Evolutionary conservation across 1,139 yeast species (phyloP).

Genomic region (Candida anutae): DNA sequence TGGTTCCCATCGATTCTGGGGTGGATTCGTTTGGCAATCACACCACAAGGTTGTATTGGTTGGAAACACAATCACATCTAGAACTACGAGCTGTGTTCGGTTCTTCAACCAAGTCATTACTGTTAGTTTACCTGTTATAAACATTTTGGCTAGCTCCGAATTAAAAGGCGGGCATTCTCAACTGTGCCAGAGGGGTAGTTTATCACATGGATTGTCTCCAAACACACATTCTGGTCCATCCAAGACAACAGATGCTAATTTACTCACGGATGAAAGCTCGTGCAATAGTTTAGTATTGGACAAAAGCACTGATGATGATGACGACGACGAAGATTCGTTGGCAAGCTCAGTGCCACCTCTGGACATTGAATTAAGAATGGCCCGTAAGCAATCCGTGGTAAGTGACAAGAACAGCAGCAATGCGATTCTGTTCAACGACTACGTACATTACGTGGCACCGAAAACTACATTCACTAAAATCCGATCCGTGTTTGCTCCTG

Average conservation of each 20-base stretch:
- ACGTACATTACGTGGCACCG: slow-evolving; percentile 73
- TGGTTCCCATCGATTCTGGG: slow-evolving; percentile 56
- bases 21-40: slow-evolving; percentile 65
- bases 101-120: slow-evolving; percentile 50
- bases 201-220: background rate
- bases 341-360: slow-evolving; percentile 3
- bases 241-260: background rate
- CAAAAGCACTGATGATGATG: slow-evolving; percentile 11
- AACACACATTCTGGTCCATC: background rate
- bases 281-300: slow-evolving; percentile 8
- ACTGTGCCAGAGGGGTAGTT: background rate
- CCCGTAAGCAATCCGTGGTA: slow-evolving; percentile 12
- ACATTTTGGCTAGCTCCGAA: slow-evolving; percentile 43
- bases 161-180: slow-evolving; percentile 18
- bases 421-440: slow-evolving; percentile 50
- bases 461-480: slow-evolving; percentile 57
- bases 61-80: slow-evolving; percentile 45
- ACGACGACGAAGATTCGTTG: slow-evolving; percentile 10
- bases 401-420: slow-evolving; percentile 9
- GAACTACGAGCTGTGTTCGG: slow-evolving; percentile 46
- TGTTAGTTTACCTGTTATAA: slow-evolving; percentile 61
- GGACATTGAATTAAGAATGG: background rate
- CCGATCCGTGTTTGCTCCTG: slow-evolving; percentile 62
- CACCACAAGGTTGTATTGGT: slow-evolving; percentile 59
- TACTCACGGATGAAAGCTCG: slow-evolving; percentile 9